A percentile compares a stretch with the other conserved stretches of the same genome.
Evolutionary conservation across 345 rosid species (phyloP).

Genomic region (Fremontodendron californicum): DNA sequence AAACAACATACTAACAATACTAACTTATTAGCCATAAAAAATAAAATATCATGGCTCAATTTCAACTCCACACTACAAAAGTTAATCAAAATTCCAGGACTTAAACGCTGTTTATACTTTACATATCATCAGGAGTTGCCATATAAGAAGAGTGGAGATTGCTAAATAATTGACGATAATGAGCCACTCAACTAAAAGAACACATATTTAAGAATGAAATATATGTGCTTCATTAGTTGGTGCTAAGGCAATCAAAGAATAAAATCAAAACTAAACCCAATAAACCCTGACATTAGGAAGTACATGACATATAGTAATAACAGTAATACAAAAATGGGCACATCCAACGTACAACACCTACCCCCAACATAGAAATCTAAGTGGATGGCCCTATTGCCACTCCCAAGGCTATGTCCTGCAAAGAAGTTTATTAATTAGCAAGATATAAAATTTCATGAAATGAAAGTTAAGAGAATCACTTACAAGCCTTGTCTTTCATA

Average conservation of each 20-base stretch:
- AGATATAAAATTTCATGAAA: background rate
- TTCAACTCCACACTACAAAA: background rate
- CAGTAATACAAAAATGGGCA: background rate
- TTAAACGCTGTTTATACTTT: background rate
- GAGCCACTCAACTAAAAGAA: background rate
- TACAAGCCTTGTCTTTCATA: slow-evolving; percentile 94
- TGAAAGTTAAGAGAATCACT: background rate
- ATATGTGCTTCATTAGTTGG: background rate
- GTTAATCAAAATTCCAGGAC: background rate
- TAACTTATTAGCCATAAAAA: background rate
- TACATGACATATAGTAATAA: background rate
- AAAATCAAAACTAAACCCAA: background rate
- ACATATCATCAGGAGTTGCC: background rate
- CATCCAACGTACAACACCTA: slow-evolving; percentile 26
- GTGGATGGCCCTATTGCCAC: slow-evolving; percentile 97
- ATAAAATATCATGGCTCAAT: background rate
- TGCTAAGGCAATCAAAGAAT: background rate
- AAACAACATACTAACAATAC: background rate
- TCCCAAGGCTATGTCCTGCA: slow-evolving; percentile 87
- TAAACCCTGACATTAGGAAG: background rate
- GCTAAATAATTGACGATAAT: background rate
- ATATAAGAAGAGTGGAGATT: background rate
- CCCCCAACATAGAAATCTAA: slow-evolving; percentile 92
- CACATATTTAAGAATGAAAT: background rate
- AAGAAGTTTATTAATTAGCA: slow-evolving; percentile 6